Percentiles rank a stretch among this genome's conserved stretches.
Conservation (phyloP, 2,329 filamentous ascomycete species). For the Botrytis deweyae region DNA sequence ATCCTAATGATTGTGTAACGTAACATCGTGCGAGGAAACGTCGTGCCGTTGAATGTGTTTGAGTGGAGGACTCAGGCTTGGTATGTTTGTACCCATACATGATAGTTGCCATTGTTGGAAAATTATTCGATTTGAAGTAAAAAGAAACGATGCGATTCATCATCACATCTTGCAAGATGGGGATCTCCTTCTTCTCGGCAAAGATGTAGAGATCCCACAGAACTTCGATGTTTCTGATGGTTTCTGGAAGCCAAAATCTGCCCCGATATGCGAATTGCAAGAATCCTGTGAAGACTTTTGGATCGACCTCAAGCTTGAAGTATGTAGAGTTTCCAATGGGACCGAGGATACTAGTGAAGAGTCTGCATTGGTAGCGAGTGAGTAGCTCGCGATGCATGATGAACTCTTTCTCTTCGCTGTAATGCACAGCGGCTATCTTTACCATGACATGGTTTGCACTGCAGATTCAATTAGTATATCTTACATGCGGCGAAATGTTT, state of each 20-base stretch:
- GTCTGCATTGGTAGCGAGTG: not conserved
- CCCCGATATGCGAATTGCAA: not conserved
- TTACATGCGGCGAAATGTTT: fast-evolving
- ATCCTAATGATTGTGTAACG: not conserved
- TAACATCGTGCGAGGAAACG: not conserved
- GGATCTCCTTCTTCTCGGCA: not conserved
- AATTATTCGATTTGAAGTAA: not conserved
- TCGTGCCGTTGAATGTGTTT: not conserved
- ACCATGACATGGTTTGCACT: not conserved
- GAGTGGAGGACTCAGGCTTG: fast-evolving
- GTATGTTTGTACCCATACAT: not conserved
- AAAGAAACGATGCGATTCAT: not conserved
- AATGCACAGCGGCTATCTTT: not conserved
- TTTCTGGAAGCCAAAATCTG: not conserved
- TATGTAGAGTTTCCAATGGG: not conserved
- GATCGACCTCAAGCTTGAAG: not conserved
- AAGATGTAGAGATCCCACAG: not conserved
- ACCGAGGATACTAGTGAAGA: not conserved
- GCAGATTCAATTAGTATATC: not conserved
- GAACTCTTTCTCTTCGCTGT: not conserved
- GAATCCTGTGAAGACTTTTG: not conserved
- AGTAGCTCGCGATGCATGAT: not conserved
- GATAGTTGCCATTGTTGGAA: not conserved
- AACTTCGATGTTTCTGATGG: not conserved
- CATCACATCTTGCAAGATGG: not conserved